A percentile compares a stretch with the other conserved stretches of the same genome.
phyloP scores from a whole-genome alignment of 192 early-diverging fungal species.

The Chytriomyces sp. region DNA sequence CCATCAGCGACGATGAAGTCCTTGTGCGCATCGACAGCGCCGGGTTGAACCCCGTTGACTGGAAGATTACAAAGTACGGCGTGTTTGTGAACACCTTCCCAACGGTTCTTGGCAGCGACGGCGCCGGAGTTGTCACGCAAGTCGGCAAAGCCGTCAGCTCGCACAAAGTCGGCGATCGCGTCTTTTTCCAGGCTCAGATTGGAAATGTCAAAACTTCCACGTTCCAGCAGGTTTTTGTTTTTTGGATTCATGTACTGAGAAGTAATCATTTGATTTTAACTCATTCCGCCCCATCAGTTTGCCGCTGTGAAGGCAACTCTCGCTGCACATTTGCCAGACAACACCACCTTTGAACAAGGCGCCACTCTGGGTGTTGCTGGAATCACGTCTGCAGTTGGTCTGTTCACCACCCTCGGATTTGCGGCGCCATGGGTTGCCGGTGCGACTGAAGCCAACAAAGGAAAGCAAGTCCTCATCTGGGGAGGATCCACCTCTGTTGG shows the following conservation, averaged over 20 bases:
- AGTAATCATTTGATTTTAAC: not conserved
- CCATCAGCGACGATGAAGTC: not conserved
- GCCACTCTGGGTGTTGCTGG: slow-evolving; percentile 19
- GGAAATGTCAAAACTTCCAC: slow-evolving; percentile 7
- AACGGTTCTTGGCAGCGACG: slow-evolving; percentile 24
- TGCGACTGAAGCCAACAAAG: not conserved
- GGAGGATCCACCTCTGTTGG: slow-evolving; percentile 26
- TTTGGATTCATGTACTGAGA: not conserved
- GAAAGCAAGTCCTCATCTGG: slow-evolving; percentile 30
- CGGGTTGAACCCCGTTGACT: slow-evolving; percentile 34
- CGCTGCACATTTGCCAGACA: slow-evolving; percentile 7
- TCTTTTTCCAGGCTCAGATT: slow-evolving; percentile 26
- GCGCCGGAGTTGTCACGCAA: slow-evolving; percentile 10
- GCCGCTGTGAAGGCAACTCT: not conserved
- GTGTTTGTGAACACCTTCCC: slow-evolving; percentile 18
- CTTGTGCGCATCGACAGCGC: slow-evolving; percentile 27
- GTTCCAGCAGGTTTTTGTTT: slow-evolving; percentile 3
- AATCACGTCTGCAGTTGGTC: slow-evolving; percentile 4
- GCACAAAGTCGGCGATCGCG: slow-evolving; percentile 26
- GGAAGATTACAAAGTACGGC: slow-evolving; percentile 23
- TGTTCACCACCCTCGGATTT: slow-evolving; percentile 7
- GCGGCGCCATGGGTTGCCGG: not conserved
- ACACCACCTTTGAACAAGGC: slow-evolving; percentile 24
- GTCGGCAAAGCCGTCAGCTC: not conserved
- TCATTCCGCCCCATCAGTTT: not conserved